phyloP scores from a whole-genome alignment of 768 basidiomycete species.

The Phanerodontia chrysosporium region DNA sequence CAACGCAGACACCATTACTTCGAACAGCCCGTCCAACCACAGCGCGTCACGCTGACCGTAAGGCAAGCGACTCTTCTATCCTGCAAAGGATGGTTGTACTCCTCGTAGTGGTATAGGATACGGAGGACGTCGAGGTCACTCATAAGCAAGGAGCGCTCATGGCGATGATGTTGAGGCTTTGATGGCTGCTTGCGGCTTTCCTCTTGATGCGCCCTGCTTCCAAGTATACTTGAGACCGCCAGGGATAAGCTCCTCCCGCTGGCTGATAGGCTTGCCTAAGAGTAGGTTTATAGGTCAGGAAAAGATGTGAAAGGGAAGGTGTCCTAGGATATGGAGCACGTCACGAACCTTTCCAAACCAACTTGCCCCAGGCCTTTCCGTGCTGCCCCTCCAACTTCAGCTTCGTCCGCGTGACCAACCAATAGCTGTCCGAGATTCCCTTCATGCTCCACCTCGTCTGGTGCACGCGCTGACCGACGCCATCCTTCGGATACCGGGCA shows the following conservation, averaged over 20 bases:
- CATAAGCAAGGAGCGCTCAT: not conserved
- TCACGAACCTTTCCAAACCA: slow-evolving; percentile 73
- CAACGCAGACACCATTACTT: too few species aligned
- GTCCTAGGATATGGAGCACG: not conserved
- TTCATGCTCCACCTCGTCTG: slow-evolving; percentile 74
- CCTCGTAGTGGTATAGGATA: not conserved
- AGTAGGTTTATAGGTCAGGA: too few species aligned
- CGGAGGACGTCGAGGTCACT: not conserved
- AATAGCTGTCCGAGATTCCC: slow-evolving; percentile 63
- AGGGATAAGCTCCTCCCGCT: slow-evolving; percentile 56
- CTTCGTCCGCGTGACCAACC: slow-evolving; percentile 67
- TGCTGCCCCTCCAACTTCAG: slow-evolving; percentile 73
- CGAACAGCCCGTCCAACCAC: too few species aligned
- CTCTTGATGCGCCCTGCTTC: slow-evolving; percentile 52
- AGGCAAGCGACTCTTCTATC: too few species aligned
- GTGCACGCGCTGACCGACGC: slow-evolving; percentile 63
- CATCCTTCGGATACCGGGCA: slow-evolving; percentile 61
- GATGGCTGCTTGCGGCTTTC: not conserved
- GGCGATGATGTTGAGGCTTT: not conserved
- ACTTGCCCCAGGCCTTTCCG: slow-evolving; percentile 79
- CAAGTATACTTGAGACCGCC: slow-evolving; percentile 76
- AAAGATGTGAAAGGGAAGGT: too few species aligned
- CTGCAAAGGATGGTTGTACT: not conserved
- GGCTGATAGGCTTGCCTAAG: slow-evolving; percentile 65
- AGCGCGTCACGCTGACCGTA: too few species aligned